Percentiles rank a stretch among this genome's conserved stretches.
These are phyloP conservation scores for Anisodus tanguticus DNA, from an alignment of 257 asterid genomes.

Conservation along the genomic window DNA sequence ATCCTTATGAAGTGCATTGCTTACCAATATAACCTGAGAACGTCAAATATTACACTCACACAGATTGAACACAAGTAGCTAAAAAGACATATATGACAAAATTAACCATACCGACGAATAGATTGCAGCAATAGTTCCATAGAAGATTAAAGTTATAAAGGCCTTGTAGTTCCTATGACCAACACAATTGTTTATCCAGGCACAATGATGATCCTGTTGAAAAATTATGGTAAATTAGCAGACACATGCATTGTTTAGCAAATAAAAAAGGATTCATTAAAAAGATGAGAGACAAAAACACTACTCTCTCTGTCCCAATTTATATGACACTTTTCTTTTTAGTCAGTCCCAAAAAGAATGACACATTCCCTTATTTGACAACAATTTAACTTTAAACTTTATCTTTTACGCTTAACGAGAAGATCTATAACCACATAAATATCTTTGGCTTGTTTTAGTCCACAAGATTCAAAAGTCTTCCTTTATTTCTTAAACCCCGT, in stretches of 20 bases:
- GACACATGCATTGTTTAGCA: conserved; percentile 9
- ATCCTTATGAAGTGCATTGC: conserved; percentile 52
- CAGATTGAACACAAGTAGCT: conserved; percentile 16
- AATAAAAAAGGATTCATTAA: not conserved
- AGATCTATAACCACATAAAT: too few species aligned
- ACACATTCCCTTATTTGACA: too few species aligned
- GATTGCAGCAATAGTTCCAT: conserved; percentile 64
- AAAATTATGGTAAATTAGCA: not conserved
- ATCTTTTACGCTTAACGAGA: too few species aligned
- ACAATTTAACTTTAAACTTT: too few species aligned
- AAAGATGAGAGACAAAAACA: not conserved
- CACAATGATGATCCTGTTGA: conserved; percentile 91
- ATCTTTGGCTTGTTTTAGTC: too few species aligned
- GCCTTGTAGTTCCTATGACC: conserved; percentile 87
- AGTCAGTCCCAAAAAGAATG: too few species aligned
- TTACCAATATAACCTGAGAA: conserved; percentile 54
- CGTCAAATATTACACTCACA: conserved; percentile 16
- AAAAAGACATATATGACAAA: conserved; percentile 16
- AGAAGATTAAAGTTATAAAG: conserved; percentile 66
- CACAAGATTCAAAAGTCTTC: too few species aligned
- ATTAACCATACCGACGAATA: conserved; percentile 66
- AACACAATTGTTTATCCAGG: conserved; percentile 93
- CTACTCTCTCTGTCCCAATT: too few species aligned
- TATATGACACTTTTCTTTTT: too few species aligned
- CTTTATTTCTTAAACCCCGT: too few species aligned